Evolutionary conservation across 257 asterid species (phyloP), one percentile per base, ranked within the genome.

Genomic region (Solanum arcanum): DNA sequence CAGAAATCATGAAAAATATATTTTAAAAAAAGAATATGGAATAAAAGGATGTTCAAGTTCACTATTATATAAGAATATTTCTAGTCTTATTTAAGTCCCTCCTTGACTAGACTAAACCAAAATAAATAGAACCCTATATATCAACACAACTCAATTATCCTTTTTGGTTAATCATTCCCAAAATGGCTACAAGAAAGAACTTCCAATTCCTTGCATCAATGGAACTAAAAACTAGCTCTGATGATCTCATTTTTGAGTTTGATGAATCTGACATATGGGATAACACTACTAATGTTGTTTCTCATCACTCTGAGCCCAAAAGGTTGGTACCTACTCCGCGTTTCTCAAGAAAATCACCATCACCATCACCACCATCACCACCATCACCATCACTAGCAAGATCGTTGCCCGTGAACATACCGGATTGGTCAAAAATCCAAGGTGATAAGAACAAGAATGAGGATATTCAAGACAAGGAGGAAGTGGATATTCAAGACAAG

Each of bases 241-340:
- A 44, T 42, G 41, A 31, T 31, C 21, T 66, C 5, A 86, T 68
- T 23, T 84, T 89, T 23, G 89, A 87, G 86, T 70, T 89, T 41
- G 86, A 87, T 18, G 91, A 89, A 78, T 49, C 91, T 44, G 86
- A 87, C 14, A 70, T 49, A 12, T 89, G 89, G 88, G 74, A 7
- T 27, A 47, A 47, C 12, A 86, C 21, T 16, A 86, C 27, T 16
- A 46, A 18, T 20, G 35, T 73, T 15, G 14, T 3, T 41, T 46
- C 77, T 35, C 56, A 85, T 49, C 68, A 47, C 41, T 69, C 41
- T 70, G 44, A 70, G 44, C 35, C 77, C 83, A 76, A 76, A 76
- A 76, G 25, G 5, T 29, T 23, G 44, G 8, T 59, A 18, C 41
- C 77, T 3, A 82, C 33, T 74, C 25, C 49, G 2, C 52, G 85